Base-by-base conservation (phyloP, 371 early-diverging fungal genomes). In the Furculomyces boomerangus region DNA sequence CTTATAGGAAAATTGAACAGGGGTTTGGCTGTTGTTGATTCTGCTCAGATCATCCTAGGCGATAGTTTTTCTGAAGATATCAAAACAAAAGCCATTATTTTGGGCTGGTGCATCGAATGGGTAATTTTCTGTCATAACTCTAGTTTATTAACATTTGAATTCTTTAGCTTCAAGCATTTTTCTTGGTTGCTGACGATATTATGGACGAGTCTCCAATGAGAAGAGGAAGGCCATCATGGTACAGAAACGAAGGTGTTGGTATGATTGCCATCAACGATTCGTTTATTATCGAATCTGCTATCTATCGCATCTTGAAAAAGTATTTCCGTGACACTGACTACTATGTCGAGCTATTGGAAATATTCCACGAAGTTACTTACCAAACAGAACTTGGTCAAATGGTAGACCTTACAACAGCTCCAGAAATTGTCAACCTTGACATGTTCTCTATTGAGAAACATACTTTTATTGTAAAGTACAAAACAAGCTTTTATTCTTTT, bases 401-500 rank as follows among this genome's bases (percentile, higher is more conserved):
- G 63, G 79, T 94, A 60, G 97, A 96, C 72, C 72, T 96, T 64
- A 80, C 91, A 59, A 94, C 94, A 44, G 95, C 97, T 24, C 94
- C 96, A 54, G 94, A 93, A 67, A 60, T 86, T 51, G 81, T 93
- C 53, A 88, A 96, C 66, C 76, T 96, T 54, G 74, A 62, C 69
- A 79, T 80, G 59, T 96, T 96, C 73, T 84, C 86, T 28, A 72
- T 90, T 58, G 73, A 83, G 56, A 91, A 90, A 85, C 86, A 96
- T 70, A 68, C 79, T 47, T 90, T 83, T 71, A 96, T 98, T 68
- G 93, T 93, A 62, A 77, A 81, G 56, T 92, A 85, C 79, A 98
- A 98, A 78, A 98, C 97, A 45, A 88, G 92, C n/a, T 93, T 84
- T 74, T 98, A 98, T 75, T 93, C 96, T 32, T 97, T 98, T 78